Conservation (phyloP, 2,329 filamentous ascomycete species). For the Trichoderma koningii region DNA sequence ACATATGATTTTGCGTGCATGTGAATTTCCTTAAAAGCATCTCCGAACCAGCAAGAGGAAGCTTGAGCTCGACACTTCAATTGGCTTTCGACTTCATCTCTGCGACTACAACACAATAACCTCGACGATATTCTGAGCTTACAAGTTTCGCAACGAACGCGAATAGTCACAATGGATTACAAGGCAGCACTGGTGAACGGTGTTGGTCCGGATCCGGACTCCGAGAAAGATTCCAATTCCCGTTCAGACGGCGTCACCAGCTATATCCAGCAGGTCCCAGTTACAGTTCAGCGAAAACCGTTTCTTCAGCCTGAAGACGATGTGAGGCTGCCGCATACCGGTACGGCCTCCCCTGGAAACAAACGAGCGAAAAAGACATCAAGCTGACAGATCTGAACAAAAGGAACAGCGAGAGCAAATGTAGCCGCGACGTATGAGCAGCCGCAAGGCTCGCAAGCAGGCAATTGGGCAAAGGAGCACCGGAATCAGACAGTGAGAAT, state of each 20-base stretch:
- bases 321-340: slow-evolving; percentile 34
- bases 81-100: background rate
- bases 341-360: slow-evolving; percentile 20
- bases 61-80: no score
- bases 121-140: background rate
- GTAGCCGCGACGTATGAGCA: slow-evolving; percentile 40
- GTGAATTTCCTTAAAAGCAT: no score
- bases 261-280: slow-evolving; percentile 29
- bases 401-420: slow-evolving; percentile 42
- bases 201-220: background rate
- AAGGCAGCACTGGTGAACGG: slow-evolving; percentile 18
- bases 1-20: background rate
- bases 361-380: no score
- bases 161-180: slow-evolving; percentile 6
- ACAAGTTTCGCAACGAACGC: background rate
- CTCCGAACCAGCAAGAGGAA: no score
- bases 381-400: background rate
- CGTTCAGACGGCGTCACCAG: slow-evolving; percentile 15
- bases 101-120: no score
- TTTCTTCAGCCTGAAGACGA: slow-evolving; percentile 37
- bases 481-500: slow-evolving; percentile 37
- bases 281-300: slow-evolving; percentile 36
- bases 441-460: slow-evolving; percentile 40
- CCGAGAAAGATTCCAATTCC: background rate
- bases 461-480: slow-evolving; percentile 37